Evolutionary conservation across 257 asterid species (phyloP), one percentile per base, ranked within the genome.

Genomic region (Verbascum thapsus): DNA sequence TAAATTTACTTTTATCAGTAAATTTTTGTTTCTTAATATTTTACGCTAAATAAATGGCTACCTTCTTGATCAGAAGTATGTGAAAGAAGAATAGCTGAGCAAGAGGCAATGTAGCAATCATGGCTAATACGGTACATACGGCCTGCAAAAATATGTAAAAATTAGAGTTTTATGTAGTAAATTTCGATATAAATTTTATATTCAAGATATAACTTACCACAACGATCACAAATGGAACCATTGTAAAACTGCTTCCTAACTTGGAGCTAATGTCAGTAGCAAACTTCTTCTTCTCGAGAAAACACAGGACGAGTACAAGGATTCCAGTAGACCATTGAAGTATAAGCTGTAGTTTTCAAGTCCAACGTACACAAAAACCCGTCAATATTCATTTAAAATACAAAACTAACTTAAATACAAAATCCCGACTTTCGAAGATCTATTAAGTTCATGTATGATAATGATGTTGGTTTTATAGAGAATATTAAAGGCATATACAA

Each of bases 61-160:
- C 99, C 95, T 94, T 94, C 68, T 90, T 94, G 64, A 90, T 90
- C 51, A 94, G 81, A 73, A 94, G 99, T 63, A 94, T 83, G 83
- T 94, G 99, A 80, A 94, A 94, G 92, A 90, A 90, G 95, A 94
- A 94, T 62, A 94, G 98, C 68, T 90, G 99, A 65, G 86, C 95
- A 8, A 94, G 82, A 0, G 99, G 99, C 58, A 94, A 69, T 44
- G 98, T 94, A 12, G 99, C 99, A 69, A 94, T 82, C 99, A 94
- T 94, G 66, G 99, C 96, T 80, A 94, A 74, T 75, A 94, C 78
- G 17, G 99, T 90, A 76, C 98, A 94, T 9, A 87, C 91, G 15
- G 85, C 95, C 99, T 94, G 80, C 23, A 68, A 13, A n/a, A 39
- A 61, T 20, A 59, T 38, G 64, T 37, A 56, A 18, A 68, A 54